Percentiles rank a stretch among this genome's conserved stretches.
These are phyloP conservation scores for Sugiyamaella castrensis DNA, from an alignment of 1,139 yeast genomes.

Conservation along the genomic window DNA sequence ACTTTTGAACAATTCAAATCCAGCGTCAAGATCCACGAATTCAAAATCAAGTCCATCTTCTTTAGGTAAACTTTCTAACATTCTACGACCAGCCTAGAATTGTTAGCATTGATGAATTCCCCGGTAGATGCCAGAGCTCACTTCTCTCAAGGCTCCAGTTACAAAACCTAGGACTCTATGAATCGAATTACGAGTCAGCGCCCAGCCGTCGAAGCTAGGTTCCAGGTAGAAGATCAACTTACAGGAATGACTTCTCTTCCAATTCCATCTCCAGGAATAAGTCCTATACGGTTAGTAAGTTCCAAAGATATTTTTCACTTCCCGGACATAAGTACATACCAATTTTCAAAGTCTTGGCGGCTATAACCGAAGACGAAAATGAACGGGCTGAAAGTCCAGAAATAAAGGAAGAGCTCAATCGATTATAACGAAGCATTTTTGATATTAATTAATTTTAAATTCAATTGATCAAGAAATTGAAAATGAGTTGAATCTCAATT, in stretches of 20 bases:
- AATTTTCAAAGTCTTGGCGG: slow-evolving; percentile 7
- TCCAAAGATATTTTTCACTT: too few species aligned
- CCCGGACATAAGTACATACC: neutral
- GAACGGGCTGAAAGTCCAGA: neutral
- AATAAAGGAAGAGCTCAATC: slow-evolving; percentile 5
- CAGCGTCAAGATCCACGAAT: slow-evolving; percentile 86
- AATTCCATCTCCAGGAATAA: slow-evolving; percentile 98
- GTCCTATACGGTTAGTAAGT: slow-evolving; percentile 37
- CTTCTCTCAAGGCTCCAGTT: too few species aligned
- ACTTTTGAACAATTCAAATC: slow-evolving; percentile 85
- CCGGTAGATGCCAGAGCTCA: too few species aligned
- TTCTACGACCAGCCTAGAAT: slow-evolving; percentile 61
- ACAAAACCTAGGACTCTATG: too few species aligned
- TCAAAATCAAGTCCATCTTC: slow-evolving; percentile 75
- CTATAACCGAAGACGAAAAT: slow-evolving; percentile 6
- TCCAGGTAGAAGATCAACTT: slow-evolving; percentile 2
- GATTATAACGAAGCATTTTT: slow-evolving; percentile 10
- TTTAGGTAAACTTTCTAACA: slow-evolving; percentile 76
- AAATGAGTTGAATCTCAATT: too few species aligned
- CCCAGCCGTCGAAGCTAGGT: neutral
- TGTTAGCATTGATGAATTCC: neutral
- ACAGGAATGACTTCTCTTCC: slow-evolving; percentile 95
- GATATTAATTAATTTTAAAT: neutral
- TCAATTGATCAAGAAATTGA: too few species aligned
- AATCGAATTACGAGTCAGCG: too few species aligned